A percentile compares a stretch with the other conserved stretches of the same genome.
phyloP scores from a whole-genome alignment of 768 basidiomycete species.

The Punctularia strigosozonata region DNA sequence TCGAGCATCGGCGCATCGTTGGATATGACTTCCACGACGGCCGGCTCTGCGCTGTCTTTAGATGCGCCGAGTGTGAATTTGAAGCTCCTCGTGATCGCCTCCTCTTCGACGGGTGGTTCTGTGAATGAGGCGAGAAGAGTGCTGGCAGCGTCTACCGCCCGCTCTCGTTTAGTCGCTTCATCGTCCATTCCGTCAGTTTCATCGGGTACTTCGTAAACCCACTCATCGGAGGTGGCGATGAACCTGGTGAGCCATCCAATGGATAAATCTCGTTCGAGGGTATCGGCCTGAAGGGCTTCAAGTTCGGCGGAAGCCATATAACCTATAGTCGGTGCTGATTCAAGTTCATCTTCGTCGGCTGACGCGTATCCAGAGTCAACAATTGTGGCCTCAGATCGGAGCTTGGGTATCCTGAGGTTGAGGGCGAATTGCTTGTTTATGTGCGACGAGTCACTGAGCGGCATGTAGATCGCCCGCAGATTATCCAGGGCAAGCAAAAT shows the following conservation, averaged over 20 bases:
- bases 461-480: no score
- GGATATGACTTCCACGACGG: conserved; percentile 36
- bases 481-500: no score
- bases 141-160: conserved; percentile 45
- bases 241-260: conserved; percentile 69
- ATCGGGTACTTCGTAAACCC: conserved; percentile 20
- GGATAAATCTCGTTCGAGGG: conserved; percentile 54
- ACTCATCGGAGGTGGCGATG: conserved; percentile 45
- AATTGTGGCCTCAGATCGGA: conserved; percentile 25
- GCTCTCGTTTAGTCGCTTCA: conserved; percentile 28
- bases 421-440: conserved; percentile 14
- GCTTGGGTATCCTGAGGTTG: conserved; percentile 15
- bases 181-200: conserved; percentile 19
- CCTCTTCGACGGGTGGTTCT: no score
- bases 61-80: conserved; percentile 39
- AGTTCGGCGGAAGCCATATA: conserved; percentile 19
- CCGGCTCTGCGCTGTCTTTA: conserved; percentile 6
- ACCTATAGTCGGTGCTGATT: conserved; percentile 8
- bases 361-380: conserved; percentile 75
- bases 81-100: conserved; percentile 25
- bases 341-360: conserved; percentile 48
- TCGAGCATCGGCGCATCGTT: conserved; percentile 57
- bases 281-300: conserved; percentile 45
- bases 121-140: conserved; percentile 43
- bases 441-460: no score